Evolutionary conservation across 192 early-diverging fungal species (phyloP).

Genomic region (Obelidium mucronatum): DNA sequence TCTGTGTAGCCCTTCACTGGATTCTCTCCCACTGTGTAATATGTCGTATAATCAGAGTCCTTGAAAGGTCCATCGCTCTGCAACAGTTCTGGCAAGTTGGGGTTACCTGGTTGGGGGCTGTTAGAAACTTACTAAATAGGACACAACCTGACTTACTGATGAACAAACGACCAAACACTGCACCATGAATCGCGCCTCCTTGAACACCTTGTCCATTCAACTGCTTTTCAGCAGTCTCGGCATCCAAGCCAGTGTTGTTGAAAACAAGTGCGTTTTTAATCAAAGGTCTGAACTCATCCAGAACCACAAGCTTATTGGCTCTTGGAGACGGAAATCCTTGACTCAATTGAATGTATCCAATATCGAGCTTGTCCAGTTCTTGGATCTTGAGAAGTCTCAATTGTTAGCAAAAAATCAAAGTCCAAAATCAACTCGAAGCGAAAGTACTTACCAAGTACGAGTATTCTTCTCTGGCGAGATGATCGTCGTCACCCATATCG

Average conservation of each 20-base stretch:
- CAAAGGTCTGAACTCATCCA: constrained; percentile 8
- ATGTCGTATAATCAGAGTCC: constrained; percentile 9
- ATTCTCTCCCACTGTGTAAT: not conserved
- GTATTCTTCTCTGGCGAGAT: constrained; percentile 30
- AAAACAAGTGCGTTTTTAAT: constrained; percentile 21
- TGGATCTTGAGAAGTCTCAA: constrained; percentile 19
- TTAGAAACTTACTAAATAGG: no score
- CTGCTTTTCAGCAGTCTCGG: not conserved
- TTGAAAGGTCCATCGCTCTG: not conserved
- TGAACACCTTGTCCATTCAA: not conserved
- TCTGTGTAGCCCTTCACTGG: constrained; percentile 5
- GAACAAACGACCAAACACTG: constrained; percentile 14
- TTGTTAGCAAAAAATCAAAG: not conserved
- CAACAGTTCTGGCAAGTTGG: constrained; percentile 7
- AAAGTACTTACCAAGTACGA: constrained; percentile 34
- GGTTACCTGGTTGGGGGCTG: no score
- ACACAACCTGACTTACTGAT: no score
- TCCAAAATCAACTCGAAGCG: not conserved
- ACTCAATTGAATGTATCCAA: constrained; percentile 25
- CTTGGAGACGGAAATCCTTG: not conserved
- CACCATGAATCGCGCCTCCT: constrained; percentile 12
- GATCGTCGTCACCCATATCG: constrained; percentile 43
- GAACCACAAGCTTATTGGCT: constrained; percentile 11
- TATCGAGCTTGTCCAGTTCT: constrained; percentile 26
- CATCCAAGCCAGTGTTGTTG: constrained; percentile 1